These are phyloP conservation scores for Actinomortierella ambigua DNA, from an alignment of 371 early-diverging fungal genomes.

Conservation along the genomic window DNA sequence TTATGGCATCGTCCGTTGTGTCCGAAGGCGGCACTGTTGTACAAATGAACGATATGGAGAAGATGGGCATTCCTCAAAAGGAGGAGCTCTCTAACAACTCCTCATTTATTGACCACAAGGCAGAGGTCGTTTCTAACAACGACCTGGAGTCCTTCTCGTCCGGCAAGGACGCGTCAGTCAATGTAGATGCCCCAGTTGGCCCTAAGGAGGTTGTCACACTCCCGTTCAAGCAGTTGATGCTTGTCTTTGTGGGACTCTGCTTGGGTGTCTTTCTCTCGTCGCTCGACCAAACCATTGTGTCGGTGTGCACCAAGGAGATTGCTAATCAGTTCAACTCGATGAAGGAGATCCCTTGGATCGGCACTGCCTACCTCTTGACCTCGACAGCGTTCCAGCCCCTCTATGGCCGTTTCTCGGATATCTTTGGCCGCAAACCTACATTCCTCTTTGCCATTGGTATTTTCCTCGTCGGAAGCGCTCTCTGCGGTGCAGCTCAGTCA, in stretches of 20 bases:
- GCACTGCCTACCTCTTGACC: slow-evolving; percentile 66
- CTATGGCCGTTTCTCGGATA: slow-evolving; percentile 66
- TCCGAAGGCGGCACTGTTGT: no score
- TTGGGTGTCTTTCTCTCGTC: slow-evolving; percentile 68
- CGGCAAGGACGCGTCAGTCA: no score
- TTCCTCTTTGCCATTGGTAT: slow-evolving; percentile 63
- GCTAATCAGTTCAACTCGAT: slow-evolving; percentile 61
- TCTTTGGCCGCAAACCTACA: slow-evolving; percentile 68
- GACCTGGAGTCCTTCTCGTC: no score
- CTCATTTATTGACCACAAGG: no score
- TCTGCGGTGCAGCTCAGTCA: slow-evolving; percentile 70
- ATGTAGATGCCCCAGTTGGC: no score
- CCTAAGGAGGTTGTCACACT: no score
- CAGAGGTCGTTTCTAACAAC: no score
- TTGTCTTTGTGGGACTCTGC: slow-evolving; percentile 46
- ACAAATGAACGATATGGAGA: no score
- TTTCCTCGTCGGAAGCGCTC: slow-evolving; percentile 66
- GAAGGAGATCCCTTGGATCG: slow-evolving; percentile 67
- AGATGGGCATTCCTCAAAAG: no score
- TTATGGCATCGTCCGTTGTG: no score
- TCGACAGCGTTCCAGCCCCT: slow-evolving; percentile 55
- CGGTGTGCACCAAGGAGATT: slow-evolving; percentile 59
- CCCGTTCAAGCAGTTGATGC: slow-evolving; percentile 25
- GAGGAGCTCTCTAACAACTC: no score
- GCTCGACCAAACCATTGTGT: slow-evolving; percentile 76